Base-by-base conservation (phyloP, 2,329 filamentous ascomycete genomes). In the Fusarium vanettenii region DNA sequence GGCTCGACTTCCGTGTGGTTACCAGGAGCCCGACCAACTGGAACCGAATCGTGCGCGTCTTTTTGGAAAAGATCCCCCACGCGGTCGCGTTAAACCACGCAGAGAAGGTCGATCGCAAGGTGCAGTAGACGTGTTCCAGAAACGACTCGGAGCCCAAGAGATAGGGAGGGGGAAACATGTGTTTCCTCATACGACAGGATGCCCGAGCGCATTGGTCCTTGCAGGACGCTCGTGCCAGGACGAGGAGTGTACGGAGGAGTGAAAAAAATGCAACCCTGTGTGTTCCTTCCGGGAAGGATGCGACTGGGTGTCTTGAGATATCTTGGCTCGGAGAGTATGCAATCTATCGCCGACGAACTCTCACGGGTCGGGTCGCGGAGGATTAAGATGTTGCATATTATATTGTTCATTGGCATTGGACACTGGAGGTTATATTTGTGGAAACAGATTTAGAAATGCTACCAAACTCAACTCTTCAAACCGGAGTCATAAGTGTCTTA, bases 131-230 rank as follows among this genome's bases (percentile, higher is more conserved):
- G 41, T 72, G 57, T 74, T 66, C 64, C 45, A 56, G 59, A 71
- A 73, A 31, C 41, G 18, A 39, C 25, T 33, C 11, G 13, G 63
- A 48, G 64, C 25, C 45, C 63, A 25, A 56, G 39, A 70, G 62
- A 59, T 27, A 31, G 48, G 27, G 27, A 29, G 27, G 43, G 64
- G 35, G 52, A 56, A 72, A 68, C 41, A 62, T 73, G 69, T 70
- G 66, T 66, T 76, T 74, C 64, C 71, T 78, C 71, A 74, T 79
- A 75, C 65, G 65, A 75, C 60, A 45, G 52, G 45, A 48, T 62
- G 57, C 48, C 72, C 61, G 60, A 67, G 64, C 52, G 55, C 50
- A 45, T 41, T 62, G 55, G 70, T 73, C 69, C 66, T 64, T 66
- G 69, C 59, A 25, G 11, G 39, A 20, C 35, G 64, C 64, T 65